Conservation (phyloP, 2,329 filamentous ascomycete species). For the Aaosphaeria pasadenensis region DNA sequence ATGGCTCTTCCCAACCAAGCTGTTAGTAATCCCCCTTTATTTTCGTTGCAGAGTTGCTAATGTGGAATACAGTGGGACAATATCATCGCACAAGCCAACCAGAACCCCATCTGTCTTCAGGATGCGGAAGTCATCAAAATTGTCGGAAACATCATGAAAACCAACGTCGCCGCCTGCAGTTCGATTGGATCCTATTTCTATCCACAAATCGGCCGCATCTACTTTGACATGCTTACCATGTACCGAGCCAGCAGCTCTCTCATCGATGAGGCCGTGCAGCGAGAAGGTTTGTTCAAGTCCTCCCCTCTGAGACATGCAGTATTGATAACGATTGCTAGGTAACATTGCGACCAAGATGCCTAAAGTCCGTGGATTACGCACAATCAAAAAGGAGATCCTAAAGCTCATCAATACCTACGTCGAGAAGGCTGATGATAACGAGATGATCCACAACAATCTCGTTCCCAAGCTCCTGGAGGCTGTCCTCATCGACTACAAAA, state of each 20-base stretch:
- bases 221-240: slow-evolving; percentile 98
- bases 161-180: slow-evolving; percentile 96
- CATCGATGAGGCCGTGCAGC: slow-evolving; percentile 87
- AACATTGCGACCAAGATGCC: slow-evolving; percentile 97
- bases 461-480: slow-evolving; percentile 94
- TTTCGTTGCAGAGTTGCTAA: slow-evolving; percentile 1
- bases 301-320: not conserved
- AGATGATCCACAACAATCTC: slow-evolving; percentile 89
- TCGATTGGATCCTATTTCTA: slow-evolving; percentile 98
- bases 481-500: slow-evolving; percentile 92
- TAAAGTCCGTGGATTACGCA: slow-evolving; percentile 88
- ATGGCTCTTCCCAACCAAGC: slow-evolving; percentile 93
- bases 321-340: slow-evolving; percentile 51
- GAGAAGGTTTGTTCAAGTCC: slow-evolving; percentile 61
- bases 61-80: slow-evolving; percentile 67
- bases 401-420: slow-evolving; percentile 98
- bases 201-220: slow-evolving; percentile 95
- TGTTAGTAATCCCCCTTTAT: slow-evolving; percentile 25
- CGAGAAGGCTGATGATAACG: slow-evolving; percentile 93
- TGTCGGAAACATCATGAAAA: slow-evolving; percentile 99
- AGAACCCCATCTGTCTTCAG: slow-evolving; percentile 81
- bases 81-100: slow-evolving; percentile 85
- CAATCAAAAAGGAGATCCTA: slow-evolving; percentile 98
- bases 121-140: slow-evolving; percentile 96
- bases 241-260: slow-evolving; percentile 95